Percentiles rank a stretch among this genome's conserved stretches.
These are phyloP conservation scores for Lotus japonicus DNA, from an alignment of 306 rosid species.

Conservation along the genomic window DNA sequence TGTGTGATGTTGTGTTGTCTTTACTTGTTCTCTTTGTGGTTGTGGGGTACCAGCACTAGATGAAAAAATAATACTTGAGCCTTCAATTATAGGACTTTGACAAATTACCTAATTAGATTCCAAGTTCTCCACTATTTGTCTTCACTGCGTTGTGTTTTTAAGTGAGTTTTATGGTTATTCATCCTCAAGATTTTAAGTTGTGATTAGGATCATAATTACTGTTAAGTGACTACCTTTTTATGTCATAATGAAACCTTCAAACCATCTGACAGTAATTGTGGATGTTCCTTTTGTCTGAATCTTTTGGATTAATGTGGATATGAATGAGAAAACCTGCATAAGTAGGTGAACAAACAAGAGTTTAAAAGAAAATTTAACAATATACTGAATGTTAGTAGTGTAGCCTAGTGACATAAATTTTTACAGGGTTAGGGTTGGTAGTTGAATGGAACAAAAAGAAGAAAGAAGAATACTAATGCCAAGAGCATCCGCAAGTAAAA, in stretches of 20 bases:
- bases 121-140: not conserved
- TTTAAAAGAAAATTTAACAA: no score
- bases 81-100: slow-evolving; percentile 30
- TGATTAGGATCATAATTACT: no score
- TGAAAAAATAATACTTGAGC: not conserved
- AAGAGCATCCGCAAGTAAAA: no score
- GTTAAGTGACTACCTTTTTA: no score
- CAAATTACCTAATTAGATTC: slow-evolving; percentile 15
- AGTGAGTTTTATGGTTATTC: slow-evolving; percentile 1
- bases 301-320: not conserved
- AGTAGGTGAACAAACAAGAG: no score
- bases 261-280: no score
- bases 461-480: no score
- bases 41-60: slow-evolving; percentile 11
- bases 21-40: not conserved
- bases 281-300: not conserved
- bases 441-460: no score
- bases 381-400: no score
- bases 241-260: no score
- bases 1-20: not conserved
- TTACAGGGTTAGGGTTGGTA: no score
- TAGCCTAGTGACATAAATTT: no score
- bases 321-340: not conserved
- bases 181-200: not conserved
- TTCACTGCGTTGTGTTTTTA: not conserved